These are phyloP conservation scores for Neofusicoccum parvum DNA, from an alignment of 2,329 filamentous ascomycete species.

Conservation along the genomic window DNA sequence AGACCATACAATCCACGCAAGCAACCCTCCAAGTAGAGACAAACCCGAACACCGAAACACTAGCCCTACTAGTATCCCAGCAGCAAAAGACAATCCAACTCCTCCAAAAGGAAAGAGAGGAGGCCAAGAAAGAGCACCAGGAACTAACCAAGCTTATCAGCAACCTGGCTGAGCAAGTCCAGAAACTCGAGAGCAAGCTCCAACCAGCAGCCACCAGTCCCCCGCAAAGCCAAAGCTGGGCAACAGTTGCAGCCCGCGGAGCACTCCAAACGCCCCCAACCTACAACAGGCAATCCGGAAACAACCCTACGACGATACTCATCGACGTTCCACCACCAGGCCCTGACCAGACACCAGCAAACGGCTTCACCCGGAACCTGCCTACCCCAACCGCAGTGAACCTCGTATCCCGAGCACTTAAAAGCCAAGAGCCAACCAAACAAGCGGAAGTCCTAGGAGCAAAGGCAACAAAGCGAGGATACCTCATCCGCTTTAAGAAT, in stretches of 20 bases:
- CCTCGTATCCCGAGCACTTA: background rate
- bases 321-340: background rate
- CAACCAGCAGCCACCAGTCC: background rate
- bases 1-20: too few relatives aligned
- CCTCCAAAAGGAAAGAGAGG: too few relatives aligned
- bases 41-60: too few relatives aligned
- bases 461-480: background rate
- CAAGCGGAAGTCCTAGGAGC: background rate
- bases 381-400: background rate
- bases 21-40: too few relatives aligned
- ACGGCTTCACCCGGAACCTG: background rate
- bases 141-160: too few relatives aligned
- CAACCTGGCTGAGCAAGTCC: too few relatives aligned
- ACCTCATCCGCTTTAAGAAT: background rate
- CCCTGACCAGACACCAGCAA: background rate
- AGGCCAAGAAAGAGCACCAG: too few relatives aligned
- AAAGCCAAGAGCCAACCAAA: background rate
- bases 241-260: background rate
- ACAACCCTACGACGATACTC: background rate
- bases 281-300: background rate
- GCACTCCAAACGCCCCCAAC: background rate
- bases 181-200: conserved; percentile 2
- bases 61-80: too few relatives aligned
- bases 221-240: background rate
- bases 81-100: too few relatives aligned